Evolutionary conservation across 2,329 filamentous ascomycete genomes (phyloP), one percentile per base, ranked within the genome.

Genomic region (Didymella sp.): DNA sequence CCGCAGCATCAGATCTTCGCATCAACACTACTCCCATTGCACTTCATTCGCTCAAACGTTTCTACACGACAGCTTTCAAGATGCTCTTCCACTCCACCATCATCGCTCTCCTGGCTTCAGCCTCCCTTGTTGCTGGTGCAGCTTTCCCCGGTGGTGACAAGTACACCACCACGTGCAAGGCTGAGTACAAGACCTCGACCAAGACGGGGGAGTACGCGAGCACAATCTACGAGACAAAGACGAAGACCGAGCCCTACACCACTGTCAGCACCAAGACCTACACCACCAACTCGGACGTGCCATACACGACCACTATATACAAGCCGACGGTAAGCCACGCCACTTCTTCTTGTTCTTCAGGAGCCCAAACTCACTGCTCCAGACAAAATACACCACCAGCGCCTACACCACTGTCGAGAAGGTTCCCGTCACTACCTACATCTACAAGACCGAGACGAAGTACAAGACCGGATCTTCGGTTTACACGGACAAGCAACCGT

Each of bases 21-120:
- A 21, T 24, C 24, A 15, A n/a, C 25, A 46, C 13, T 15, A 17
- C 27, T 25, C 49, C 25, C 13, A 40, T 22, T 24, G 15, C 30
- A 51, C n/a, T 30, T 17, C 49, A 27, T 51, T 57, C 45, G 37
- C 42, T 54, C 30, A 30, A n/a, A 31, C 33, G 52, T 43, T 47
- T 37, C 33, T 30, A n/a, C 43, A 46, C 28, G 25, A 28, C 41
- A 30, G 48, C 31, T 43, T 30, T 40, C 59, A 70, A 47, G 9
- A 71, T 71, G 67, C 59, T 52, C 19, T 45, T 66, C 49, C 56
- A 60, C 13, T 59, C 54, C 21, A 50, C 55, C 40, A 27, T 68
- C 24, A 11, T 68, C 22, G 50, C 59, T 21, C 45, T 68, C 37
- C 22, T 68, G 46, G 62, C 64, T 41, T 64, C 60, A 33, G 61